phyloP scores from a whole-genome alignment of 371 early-diverging fungal species.

The Parasitella parasitica region DNA sequence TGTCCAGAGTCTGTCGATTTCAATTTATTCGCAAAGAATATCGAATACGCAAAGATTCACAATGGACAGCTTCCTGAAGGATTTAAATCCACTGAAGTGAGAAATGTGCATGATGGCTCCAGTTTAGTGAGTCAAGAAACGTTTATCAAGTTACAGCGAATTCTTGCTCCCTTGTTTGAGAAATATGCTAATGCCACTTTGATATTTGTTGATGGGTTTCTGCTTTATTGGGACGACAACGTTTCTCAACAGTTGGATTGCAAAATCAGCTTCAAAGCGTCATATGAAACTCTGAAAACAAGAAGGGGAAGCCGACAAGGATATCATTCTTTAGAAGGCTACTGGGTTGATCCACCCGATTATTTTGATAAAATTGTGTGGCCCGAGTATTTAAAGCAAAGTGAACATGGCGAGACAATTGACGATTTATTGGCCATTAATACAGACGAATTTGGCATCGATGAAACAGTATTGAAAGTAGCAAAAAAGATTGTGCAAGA shows the following conservation, averaged over 20 bases:
- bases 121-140: conserved; percentile 1
- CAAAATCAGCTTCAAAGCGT: conserved; percentile 64
- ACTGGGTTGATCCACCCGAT: conserved; percentile 84
- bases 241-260: conserved; percentile 56
- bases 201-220: conserved; percentile 83
- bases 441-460: conserved; percentile 28
- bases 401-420: conserved; percentile 14
- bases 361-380: conserved; percentile 86
- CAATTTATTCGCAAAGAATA: conserved; percentile 35
- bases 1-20: conserved; percentile 80
- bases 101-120: conserved; percentile 50
- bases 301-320: conserved; percentile 70
- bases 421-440: conserved; percentile 23
- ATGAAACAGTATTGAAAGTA: conserved; percentile 22
- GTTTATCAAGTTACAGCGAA: background rate
- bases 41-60: conserved; percentile 40
- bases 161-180: background rate
- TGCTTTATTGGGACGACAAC: conserved; percentile 57
- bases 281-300: conserved; percentile 58
- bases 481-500: background rate
- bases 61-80: conserved; percentile 40
- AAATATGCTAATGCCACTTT: conserved; percentile 26
- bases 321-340: conserved; percentile 68
- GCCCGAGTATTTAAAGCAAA: conserved; percentile 69
- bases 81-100: conserved; percentile 49